Evolutionary conservation across 768 basidiomycete species (phyloP), one percentile per base, ranked within the genome.

Genomic region (Hirschioporus abietinus): DNA sequence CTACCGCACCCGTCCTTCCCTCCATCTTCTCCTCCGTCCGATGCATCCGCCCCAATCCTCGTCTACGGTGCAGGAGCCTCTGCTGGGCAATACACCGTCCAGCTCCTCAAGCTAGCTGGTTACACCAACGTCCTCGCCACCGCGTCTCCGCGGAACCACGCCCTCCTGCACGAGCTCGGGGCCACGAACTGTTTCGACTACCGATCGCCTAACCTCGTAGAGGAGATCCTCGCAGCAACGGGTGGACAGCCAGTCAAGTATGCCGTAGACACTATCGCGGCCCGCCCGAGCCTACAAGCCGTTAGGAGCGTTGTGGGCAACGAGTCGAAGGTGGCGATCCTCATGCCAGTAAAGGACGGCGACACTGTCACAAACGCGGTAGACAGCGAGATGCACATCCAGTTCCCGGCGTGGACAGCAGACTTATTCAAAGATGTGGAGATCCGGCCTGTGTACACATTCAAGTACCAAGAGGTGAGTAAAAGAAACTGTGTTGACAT

Each of bases 311-410:
- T 83, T 6, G 72, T 83, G 27, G 75, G 74, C 61, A 71, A 79
- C 4, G 66, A 68, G n/a, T 82, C 79, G 35, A 79, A 71, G 35
- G 74, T 82, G 4, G 83, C 83, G 1, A 64, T 83, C 20, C 72
- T 85, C 26, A 66, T 83, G 60, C 84, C 84, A 0, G 71, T 84
- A 62, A 86, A 86, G 70, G 74, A 79, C 66, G 80, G 81, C 17
- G 72, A 71, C n/a, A 72, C 76, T 0, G 72, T 83, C 15, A 78
- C 75, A 4, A 75, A 72, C n/a, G 66, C 63, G 35, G 57, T 63
- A 35, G 66, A 35, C 1, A 9, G 24, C 35, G 58, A 78, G 1
- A 72, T 82, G 71, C 71, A 70, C 61, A 67, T 73, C 67, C 78
- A 78, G 35, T 26, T 81, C 3, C 77, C 78, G 2, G 67, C 75